Evolutionary conservation across 306 rosid genomes (phyloP).

Genomic region (Cicer chorassanicum): DNA sequence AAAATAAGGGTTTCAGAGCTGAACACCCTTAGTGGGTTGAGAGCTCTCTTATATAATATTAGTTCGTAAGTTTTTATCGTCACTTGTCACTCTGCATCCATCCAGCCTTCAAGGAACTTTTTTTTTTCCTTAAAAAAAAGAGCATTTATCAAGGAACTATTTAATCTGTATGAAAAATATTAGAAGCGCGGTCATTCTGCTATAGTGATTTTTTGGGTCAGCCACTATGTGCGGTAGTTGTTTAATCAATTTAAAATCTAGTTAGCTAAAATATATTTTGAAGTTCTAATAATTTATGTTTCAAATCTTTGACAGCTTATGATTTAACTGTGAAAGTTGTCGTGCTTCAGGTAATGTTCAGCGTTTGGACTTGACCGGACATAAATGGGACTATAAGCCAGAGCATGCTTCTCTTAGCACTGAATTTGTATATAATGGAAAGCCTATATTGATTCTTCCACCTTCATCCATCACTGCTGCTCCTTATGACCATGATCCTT

Average conservation of each 20-base stretch:
- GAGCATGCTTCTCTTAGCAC: conserved; percentile 50
- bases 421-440: conserved; percentile 51
- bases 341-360: conserved; percentile 69
- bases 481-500: conserved; percentile 80
- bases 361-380: conserved; percentile 73
- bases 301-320: conserved; percentile 35
- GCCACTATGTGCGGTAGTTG: not conserved
- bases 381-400: conserved; percentile 57
- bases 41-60: not conserved
- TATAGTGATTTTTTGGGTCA: not conserved
- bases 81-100: not conserved
- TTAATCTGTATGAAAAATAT: not conserved
- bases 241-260: conserved; percentile 24
- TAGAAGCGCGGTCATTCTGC: not conserved
- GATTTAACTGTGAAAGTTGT: conserved; percentile 23
- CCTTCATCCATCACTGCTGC: conserved; percentile 42
- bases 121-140: not conserved
- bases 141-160: not conserved
- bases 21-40: not conserved
- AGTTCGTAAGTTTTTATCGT: not conserved
- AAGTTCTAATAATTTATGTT: conserved; percentile 25
- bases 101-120: not conserved
- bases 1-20: not conserved
- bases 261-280: conserved; percentile 15
- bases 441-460: conserved; percentile 59